Conservation (phyloP, 2,329 filamentous ascomycete species). For the Sporothrix dimorphospora region DNA sequence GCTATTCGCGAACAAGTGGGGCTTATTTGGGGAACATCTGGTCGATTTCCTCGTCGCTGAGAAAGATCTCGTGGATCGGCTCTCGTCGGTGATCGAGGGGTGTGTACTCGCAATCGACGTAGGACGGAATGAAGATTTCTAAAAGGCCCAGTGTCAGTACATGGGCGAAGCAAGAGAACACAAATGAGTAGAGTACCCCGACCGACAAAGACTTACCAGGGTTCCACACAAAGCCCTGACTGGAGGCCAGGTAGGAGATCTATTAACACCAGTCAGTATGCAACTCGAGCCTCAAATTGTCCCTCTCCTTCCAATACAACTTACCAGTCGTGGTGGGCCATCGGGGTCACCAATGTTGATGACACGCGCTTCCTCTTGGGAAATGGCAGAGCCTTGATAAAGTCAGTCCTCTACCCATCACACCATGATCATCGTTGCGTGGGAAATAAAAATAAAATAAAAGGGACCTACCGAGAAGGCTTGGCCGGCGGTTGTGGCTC, state of each 20-base stretch:
- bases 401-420: constrained; percentile 37
- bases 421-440: not conserved
- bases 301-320: constrained; percentile 36
- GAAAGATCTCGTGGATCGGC: constrained; percentile 74
- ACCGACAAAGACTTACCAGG: constrained; percentile 56
- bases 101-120: constrained; percentile 73
- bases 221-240: constrained; percentile 83
- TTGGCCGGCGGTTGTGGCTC: constrained; percentile 60
- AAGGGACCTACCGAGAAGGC: constrained; percentile 63
- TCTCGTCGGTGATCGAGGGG: constrained; percentile 76
- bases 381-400: constrained; percentile 67
- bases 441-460: not conserved
- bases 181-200: not conserved
- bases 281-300: not conserved
- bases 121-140: constrained; percentile 83
- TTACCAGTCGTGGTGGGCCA: constrained; percentile 71
- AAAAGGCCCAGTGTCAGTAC: not conserved
- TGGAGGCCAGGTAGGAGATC: constrained; percentile 80
- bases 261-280: constrained; percentile 43
- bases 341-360: constrained; percentile 77
- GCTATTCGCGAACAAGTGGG: constrained; percentile 2
- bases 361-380: constrained; percentile 76
- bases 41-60: constrained; percentile 76
- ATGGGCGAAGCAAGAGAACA: not conserved
- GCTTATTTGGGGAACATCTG: constrained; percentile 66